These are phyloP conservation scores for Leptomonas pyrrhocoris DNA, from an alignment of 208 protist species.

Conservation along the genomic window DNA sequence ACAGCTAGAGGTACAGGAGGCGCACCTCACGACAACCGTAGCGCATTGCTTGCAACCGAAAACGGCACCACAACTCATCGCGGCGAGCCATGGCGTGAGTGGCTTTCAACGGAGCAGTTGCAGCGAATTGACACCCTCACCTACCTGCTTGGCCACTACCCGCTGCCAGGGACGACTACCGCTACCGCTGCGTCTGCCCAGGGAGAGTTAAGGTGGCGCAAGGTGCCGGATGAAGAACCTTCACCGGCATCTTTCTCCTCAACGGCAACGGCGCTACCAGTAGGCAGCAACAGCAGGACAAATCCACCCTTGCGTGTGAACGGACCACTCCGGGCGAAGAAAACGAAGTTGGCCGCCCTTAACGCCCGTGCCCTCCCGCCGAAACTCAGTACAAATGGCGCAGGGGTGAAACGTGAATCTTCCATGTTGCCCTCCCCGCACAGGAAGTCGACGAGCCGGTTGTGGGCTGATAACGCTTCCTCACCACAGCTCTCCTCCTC, in stretches of 20 bases:
- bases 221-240: background rate
- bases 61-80: background rate
- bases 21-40: background rate
- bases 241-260: background rate
- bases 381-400: background rate
- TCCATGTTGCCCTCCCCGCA: background rate
- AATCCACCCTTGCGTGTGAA: background rate
- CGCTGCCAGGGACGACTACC: background rate
- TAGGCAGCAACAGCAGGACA: background rate
- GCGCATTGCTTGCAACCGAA: background rate
- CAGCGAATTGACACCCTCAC: conserved; percentile 46
- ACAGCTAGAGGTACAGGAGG: background rate
- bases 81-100: conserved; percentile 32
- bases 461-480: no score
- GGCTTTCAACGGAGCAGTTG: conserved; percentile 22
- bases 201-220: background rate
- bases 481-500: background rate
- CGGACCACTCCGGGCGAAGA: background rate
- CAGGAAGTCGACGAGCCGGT: no score
- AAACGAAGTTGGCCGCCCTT: conserved; percentile 9
- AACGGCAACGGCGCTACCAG: background rate
- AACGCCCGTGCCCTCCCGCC: conserved; percentile 10
- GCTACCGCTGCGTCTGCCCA: background rate
- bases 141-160: conserved; percentile 47
- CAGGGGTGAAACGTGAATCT: background rate